phyloP scores from a whole-genome alignment of 345 rosid species.

The Linum usitatissimum region DNA sequence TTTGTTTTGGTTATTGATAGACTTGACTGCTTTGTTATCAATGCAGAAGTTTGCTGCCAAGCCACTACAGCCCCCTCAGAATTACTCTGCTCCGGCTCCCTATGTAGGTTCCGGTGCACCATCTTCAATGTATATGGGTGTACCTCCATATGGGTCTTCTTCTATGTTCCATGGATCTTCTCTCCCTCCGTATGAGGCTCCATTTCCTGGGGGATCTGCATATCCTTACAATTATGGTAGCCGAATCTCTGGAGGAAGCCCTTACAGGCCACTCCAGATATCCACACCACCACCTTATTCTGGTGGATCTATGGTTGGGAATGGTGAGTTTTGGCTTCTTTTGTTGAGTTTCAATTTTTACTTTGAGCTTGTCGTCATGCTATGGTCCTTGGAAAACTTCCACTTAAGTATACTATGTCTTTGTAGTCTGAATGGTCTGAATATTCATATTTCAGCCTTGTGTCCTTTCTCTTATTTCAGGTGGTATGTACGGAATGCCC shows the following conservation, averaged over 20 bases:
- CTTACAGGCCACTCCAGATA: slow-evolving; percentile 71
- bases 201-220: slow-evolving; percentile 87
- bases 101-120: slow-evolving; percentile 71
- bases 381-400: neutral
- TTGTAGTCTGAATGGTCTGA: neutral
- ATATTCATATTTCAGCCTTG: neutral
- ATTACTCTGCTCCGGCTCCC: slow-evolving; percentile 42
- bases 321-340: slow-evolving; percentile 28
- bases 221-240: slow-evolving; percentile 70
- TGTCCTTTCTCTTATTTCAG: slow-evolving; percentile 22
- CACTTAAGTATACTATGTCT: neutral
- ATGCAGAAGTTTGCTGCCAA: slow-evolving; percentile 74
- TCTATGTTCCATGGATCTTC: slow-evolving; percentile 72
- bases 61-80: slow-evolving; percentile 56
- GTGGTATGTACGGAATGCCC: slow-evolving; percentile 79
- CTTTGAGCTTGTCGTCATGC: too few species aligned
- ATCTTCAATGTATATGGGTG: slow-evolving; percentile 76
- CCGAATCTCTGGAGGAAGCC: slow-evolving; percentile 74
- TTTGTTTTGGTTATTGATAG: neutral
- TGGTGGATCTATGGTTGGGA: slow-evolving; percentile 80
- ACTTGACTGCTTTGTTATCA: neutral
- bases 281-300: slow-evolving; percentile 81
- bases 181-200: slow-evolving; percentile 74
- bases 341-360: too few species aligned
- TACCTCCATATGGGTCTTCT: slow-evolving; percentile 63